phyloP scores from a whole-genome alignment of 164 flowering plant species.

The Tetracentron sinense region DNA sequence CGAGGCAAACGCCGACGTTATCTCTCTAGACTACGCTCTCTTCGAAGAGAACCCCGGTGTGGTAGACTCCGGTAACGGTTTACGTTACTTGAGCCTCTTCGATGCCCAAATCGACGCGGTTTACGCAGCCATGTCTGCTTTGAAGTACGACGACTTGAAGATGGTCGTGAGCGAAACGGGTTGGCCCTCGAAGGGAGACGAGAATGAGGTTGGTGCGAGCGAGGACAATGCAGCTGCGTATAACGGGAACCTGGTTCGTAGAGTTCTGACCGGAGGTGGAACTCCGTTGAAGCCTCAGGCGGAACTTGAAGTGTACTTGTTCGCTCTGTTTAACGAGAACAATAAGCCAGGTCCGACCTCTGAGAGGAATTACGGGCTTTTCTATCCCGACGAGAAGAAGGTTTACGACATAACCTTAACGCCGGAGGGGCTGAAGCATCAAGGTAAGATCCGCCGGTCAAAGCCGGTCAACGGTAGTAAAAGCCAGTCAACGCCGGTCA shows the following conservation, averaged over 20 bases:
- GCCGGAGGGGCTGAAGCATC: constrained; percentile 11
- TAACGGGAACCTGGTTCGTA: constrained; percentile 61
- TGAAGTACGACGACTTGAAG: constrained; percentile 43
- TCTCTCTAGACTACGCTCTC: constrained; percentile 80
- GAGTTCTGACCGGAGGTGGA: constrained; percentile 55
- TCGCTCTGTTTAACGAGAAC: constrained; percentile 88
- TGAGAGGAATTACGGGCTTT: constrained; percentile 82
- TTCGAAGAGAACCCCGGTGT: constrained; percentile 51
- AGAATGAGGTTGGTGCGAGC: constrained; percentile 62
- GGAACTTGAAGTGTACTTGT: constrained; percentile 55
- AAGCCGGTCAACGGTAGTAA: constrained; percentile 28
- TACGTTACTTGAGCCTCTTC: constrained; percentile 54
- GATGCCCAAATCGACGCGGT: constrained; percentile 95
- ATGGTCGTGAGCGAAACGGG: constrained; percentile 79
- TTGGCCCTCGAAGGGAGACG: constrained; percentile 89
- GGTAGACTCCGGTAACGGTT: constrained; percentile 69
- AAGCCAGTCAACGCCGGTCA: constrained; percentile 15
- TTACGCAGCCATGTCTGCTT: constrained; percentile 60
- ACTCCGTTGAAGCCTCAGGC: constrained; percentile 67
- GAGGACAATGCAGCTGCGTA: constrained; percentile 73
- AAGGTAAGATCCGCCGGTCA: constrained; percentile 1
- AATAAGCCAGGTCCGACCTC: constrained; percentile 80
- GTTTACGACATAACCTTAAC: constrained; percentile 66
- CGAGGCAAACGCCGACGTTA: constrained; percentile 47
- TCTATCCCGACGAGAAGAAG: constrained; percentile 65